A percentile compares a stretch with the other conserved stretches of the same genome.
These are phyloP conservation scores for Rhododendron williamsianum DNA, from an alignment of 148 eudicot genomes.

Conservation along the genomic window DNA sequence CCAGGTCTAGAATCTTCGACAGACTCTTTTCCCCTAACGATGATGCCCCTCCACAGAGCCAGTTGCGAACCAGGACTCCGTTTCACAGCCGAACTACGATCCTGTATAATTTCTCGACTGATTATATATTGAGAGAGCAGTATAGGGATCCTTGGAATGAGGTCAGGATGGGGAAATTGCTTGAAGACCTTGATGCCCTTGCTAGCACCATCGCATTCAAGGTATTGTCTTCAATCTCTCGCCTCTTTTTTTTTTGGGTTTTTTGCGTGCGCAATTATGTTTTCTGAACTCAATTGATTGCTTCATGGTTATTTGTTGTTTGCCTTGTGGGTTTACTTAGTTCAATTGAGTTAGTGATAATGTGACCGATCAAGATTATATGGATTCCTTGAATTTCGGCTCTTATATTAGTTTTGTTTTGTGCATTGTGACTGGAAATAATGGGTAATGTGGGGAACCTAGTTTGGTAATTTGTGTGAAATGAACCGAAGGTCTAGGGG, in stretches of 20 bases:
- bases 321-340: background rate
- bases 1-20: conserved; percentile 68
- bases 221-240: conserved; percentile 27
- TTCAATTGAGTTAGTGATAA: background rate
- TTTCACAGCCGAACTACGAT: conserved; percentile 57
- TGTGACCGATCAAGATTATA: background rate
- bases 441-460: background rate
- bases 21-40: conserved; percentile 48
- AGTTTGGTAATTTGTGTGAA: too few species aligned
- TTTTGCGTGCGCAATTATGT: background rate
- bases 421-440: background rate
- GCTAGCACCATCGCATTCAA: conserved; percentile 96
- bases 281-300: background rate
- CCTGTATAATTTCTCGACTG: conserved; percentile 66
- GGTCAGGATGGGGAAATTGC: conserved; percentile 89
- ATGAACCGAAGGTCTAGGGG: too few species aligned
- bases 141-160: conserved; percentile 92
- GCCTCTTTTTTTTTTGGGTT: background rate
- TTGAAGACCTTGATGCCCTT: conserved; percentile 96
- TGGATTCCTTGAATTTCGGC: background rate
- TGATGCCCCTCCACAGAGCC: conserved; percentile 73
- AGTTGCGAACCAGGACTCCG: conserved; percentile 61
- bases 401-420: background rate
- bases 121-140: conserved; percentile 90
- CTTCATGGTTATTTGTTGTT: background rate